A percentile compares a stretch with the other conserved stretches of the same genome.
These are phyloP conservation scores for Aspergillus fructus DNA, from an alignment of 2,329 filamentous ascomycete species.

Conservation along the genomic window DNA sequence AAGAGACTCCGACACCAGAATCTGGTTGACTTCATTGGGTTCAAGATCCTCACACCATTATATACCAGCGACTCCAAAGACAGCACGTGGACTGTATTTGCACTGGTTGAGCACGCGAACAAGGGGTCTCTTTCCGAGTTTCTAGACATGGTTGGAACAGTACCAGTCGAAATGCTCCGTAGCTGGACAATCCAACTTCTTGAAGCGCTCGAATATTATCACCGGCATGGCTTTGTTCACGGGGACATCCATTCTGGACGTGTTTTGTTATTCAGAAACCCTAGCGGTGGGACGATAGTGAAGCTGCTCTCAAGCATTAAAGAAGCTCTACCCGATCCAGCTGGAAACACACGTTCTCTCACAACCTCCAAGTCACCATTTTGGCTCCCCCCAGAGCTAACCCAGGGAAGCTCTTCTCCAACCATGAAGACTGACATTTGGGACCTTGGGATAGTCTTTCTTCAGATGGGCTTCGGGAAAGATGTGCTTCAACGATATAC, in stretches of 20 bases:
- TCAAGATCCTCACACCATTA: slow-evolving; percentile 65
- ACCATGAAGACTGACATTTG: slow-evolving; percentile 86
- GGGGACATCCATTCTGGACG: slow-evolving; percentile 79
- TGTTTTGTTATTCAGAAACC: slow-evolving; percentile 71
- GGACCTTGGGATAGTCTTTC: slow-evolving; percentile 86
- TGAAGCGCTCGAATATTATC: slow-evolving; percentile 82
- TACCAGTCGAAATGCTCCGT: slow-evolving; percentile 73
- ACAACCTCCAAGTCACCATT: slow-evolving; percentile 71
- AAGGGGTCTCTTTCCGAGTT: slow-evolving; percentile 81
- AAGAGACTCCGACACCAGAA: slow-evolving; percentile 75
- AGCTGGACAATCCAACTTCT: slow-evolving; percentile 91
- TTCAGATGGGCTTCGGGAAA: slow-evolving; percentile 92
- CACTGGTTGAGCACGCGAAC: slow-evolving; percentile 74
- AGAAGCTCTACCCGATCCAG: slow-evolving; percentile 51
- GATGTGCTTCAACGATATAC: slow-evolving; percentile 73
- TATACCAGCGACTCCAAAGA: slow-evolving; percentile 40
- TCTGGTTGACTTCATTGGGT: slow-evolving; percentile 76
- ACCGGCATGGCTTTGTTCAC: slow-evolving; percentile 80
- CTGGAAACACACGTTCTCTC: slow-evolving; percentile 37
- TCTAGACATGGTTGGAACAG: slow-evolving; percentile 72
- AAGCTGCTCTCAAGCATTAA: slow-evolving; percentile 52
- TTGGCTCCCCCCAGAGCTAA: slow-evolving; percentile 79
- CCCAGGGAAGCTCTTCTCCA: slow-evolving; percentile 53
- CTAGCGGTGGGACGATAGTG: slow-evolving; percentile 66
- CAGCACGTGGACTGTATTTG: slow-evolving; percentile 67